Evolutionary conservation across 257 asterid genomes (phyloP).

Genomic region (Solanum chiquidenum): DNA sequence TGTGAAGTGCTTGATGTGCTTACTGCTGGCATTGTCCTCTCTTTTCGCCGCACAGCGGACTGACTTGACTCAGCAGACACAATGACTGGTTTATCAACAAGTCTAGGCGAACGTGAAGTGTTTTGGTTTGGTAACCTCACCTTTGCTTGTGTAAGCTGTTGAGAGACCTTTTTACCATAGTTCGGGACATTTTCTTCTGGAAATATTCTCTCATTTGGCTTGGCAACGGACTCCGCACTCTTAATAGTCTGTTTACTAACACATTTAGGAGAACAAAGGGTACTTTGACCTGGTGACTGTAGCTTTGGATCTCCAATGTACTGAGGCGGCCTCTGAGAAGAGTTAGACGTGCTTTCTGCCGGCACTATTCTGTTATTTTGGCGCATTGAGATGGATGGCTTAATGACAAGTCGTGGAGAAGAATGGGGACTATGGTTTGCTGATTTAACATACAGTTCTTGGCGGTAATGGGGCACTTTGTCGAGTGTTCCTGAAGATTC

Average conservation of each 20-base stretch:
- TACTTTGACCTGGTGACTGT: not conserved
- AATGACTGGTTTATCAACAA: constrained; percentile 7
- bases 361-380: constrained; percentile 1
- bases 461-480: constrained; percentile 9
- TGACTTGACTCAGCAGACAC: constrained; percentile 1
- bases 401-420: constrained; percentile 22
- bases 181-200: not conserved
- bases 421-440: constrained; percentile 25
- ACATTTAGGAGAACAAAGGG: not conserved
- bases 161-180: not conserved
- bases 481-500: constrained; percentile 28
- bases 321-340: not conserved
- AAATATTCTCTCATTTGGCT: not conserved
- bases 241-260: not conserved
- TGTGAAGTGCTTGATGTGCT: constrained; percentile 9
- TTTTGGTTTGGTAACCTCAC: constrained; percentile 6
- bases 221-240: not conserved
- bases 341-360: not conserved
- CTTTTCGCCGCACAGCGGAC: constrained; percentile 5
- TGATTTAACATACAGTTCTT: constrained; percentile 24
- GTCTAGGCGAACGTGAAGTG: constrained; percentile 16
- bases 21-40: constrained; percentile 4
- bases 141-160: not conserved
- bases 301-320: not conserved
- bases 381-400: not conserved